These are phyloP conservation scores for Monilinia vaccinii-corymbosi DNA, from an alignment of 2,329 filamentous ascomycete species.

Conservation along the genomic window DNA sequence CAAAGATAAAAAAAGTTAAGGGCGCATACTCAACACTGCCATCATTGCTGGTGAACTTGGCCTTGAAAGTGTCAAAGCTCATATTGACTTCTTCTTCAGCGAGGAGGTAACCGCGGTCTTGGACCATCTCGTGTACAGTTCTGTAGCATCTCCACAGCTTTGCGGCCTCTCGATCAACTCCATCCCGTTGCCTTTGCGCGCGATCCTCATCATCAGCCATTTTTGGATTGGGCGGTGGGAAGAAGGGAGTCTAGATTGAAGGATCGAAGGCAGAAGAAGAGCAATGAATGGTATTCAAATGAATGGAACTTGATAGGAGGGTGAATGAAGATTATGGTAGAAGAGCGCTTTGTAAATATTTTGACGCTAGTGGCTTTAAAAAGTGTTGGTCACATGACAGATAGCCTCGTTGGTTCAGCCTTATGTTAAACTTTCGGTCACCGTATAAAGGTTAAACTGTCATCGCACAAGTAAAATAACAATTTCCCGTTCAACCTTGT, in stretches of 20 bases:
- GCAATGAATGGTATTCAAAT: background rate
- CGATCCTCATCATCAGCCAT: slow-evolving; percentile 28
- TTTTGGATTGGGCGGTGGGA: background rate
- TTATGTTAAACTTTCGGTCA: background rate
- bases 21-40: slow-evolving; percentile 64
- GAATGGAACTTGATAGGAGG: background rate
- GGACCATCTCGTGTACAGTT: slow-evolving; percentile 91
- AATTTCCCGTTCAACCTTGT: slow-evolving; percentile 1
- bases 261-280: too few relatives aligned
- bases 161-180: slow-evolving; percentile 37
- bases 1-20: background rate
- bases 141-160: slow-evolving; percentile 90
- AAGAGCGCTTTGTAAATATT: slow-evolving; percentile 4
- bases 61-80: slow-evolving; percentile 70
- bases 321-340: background rate
- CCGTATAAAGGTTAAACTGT: slow-evolving; percentile 1
- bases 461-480: slow-evolving; percentile 1
- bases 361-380: slow-evolving; percentile 3
- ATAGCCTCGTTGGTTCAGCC: background rate
- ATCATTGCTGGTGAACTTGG: slow-evolving; percentile 60
- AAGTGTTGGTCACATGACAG: slow-evolving; percentile 9
- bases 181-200: slow-evolving; percentile 25
- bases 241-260: background rate
- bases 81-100: slow-evolving; percentile 84
- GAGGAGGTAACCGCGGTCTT: slow-evolving; percentile 86